Conservation (phyloP, 371 early-diverging fungal genomes). For the Actinomucor elegans region DNA sequence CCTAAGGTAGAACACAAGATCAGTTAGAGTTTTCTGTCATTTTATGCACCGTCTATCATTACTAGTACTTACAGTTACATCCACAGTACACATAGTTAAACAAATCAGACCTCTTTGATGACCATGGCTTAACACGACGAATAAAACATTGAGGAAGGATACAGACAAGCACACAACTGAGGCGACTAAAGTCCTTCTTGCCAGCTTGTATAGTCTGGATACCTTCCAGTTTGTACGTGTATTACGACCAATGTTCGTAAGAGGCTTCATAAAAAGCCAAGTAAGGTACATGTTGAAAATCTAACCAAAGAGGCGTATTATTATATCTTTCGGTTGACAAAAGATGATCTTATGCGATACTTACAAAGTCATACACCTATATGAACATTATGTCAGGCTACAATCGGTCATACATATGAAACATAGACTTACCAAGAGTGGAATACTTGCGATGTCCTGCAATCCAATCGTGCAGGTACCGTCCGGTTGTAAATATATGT, state of each 20-base stretch:
- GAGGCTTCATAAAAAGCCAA: slow-evolving; percentile 46
- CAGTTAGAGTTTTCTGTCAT: too few species aligned
- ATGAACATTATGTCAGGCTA: not conserved
- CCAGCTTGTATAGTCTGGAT: slow-evolving; percentile 44
- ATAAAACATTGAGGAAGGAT: slow-evolving; percentile 46
- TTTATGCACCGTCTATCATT: too few species aligned
- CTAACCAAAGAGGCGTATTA: slow-evolving; percentile 21
- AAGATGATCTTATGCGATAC: slow-evolving; percentile 3
- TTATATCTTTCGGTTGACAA: too few species aligned
- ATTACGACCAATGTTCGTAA: slow-evolving; percentile 39
- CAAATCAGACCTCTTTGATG: slow-evolving; percentile 54
- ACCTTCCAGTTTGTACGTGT: slow-evolving; percentile 47
- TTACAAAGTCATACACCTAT: slow-evolving; percentile 46
- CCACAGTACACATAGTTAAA: slow-evolving; percentile 52
- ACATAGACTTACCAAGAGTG: slow-evolving; percentile 35
- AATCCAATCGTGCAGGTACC: slow-evolving; percentile 54
- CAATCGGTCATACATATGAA: not conserved
- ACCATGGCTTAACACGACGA: slow-evolving; percentile 46
- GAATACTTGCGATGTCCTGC: slow-evolving; percentile 49
- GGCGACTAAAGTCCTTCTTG: slow-evolving; percentile 52
- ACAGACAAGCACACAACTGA: slow-evolving; percentile 48
- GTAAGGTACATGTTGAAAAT: slow-evolving; percentile 50
- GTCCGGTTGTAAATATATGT: slow-evolving; percentile 39
- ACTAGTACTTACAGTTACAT: slow-evolving; percentile 57
- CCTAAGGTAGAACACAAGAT: slow-evolving; percentile 27